Evolutionary conservation across 768 basidiomycete genomes (phyloP).

Genomic region (Collybiopsis confluens): DNA sequence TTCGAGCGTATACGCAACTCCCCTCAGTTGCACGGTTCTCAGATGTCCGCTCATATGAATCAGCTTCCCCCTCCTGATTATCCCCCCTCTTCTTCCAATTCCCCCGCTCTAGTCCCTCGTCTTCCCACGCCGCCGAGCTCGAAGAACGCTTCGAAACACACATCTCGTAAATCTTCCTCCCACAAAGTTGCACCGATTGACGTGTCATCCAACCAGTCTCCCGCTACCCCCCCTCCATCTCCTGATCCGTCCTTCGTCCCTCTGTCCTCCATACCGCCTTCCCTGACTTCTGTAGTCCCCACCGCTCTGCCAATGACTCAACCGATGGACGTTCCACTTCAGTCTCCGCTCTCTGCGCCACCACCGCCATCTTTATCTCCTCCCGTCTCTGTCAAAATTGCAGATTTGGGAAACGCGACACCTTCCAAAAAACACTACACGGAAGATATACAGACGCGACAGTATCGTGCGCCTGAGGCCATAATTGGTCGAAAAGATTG

Average conservation of each 20-base stretch:
- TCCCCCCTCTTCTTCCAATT: slow-evolving; percentile 9
- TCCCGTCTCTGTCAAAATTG: slow-evolving; percentile 84
- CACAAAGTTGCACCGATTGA: not conserved
- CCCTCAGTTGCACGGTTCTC: slow-evolving; percentile 4
- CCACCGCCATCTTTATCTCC: slow-evolving; percentile 17
- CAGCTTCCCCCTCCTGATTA: slow-evolving; percentile 1
- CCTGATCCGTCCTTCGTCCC: slow-evolving; percentile 5
- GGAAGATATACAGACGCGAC: slow-evolving; percentile 95
- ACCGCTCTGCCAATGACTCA: not conserved
- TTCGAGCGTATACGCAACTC: slow-evolving; percentile 3
- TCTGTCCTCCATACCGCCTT: not conserved
- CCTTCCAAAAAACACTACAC: slow-evolving; percentile 89
- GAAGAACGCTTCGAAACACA: not conserved
- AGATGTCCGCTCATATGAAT: slow-evolving; percentile 1
- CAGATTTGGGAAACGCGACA: slow-evolving; percentile 91
- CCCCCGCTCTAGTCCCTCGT: slow-evolving; percentile 36
- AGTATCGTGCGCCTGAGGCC: slow-evolving; percentile 93
- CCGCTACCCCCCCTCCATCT: slow-evolving; percentile 9
- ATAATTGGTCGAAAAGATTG: slow-evolving; percentile 85
- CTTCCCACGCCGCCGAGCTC: slow-evolving; percentile 36
- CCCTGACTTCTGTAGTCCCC: too few relatives aligned
- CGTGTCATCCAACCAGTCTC: not conserved
- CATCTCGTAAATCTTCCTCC: slow-evolving; percentile 3
- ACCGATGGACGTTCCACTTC: slow-evolving; percentile 4
- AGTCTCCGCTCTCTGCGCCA: not conserved